Evolutionary conservation across 192 early-diverging fungal genomes (phyloP).

Genomic region (Dissophora globulifera): DNA sequence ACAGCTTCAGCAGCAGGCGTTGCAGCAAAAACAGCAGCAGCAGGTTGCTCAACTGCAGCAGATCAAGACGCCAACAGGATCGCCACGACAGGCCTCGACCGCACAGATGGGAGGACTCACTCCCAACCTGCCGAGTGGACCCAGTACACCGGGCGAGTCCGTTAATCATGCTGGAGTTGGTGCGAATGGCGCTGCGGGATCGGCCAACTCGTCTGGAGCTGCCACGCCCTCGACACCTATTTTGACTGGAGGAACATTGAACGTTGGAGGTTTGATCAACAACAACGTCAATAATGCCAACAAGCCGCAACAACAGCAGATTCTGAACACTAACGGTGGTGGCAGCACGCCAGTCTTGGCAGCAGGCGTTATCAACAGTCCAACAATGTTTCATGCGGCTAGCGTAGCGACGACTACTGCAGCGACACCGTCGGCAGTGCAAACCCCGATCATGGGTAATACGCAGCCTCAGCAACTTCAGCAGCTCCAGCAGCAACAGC

Average conservation of each 20-base stretch:
- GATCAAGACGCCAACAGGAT: constrained; percentile 51
- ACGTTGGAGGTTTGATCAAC: neutral
- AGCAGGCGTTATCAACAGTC: constrained; percentile 35
- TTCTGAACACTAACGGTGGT: constrained; percentile 23
- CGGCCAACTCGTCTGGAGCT: constrained; percentile 46
- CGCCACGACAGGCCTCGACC: constrained; percentile 47
- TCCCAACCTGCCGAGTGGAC: constrained; percentile 45
- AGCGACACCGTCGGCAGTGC: constrained; percentile 20
- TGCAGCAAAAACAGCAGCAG: constrained; percentile 43
- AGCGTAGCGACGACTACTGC: constrained; percentile 17
- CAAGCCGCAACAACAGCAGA: constrained; percentile 16
- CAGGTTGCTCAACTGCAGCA: constrained; percentile 45
- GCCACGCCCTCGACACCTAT: constrained; percentile 49
- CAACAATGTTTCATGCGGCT: constrained; percentile 39
- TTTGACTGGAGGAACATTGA: constrained; percentile 18
- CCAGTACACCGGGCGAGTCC: constrained; percentile 45
- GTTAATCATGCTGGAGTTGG: constrained; percentile 19
- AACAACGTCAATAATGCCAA: constrained; percentile 10
- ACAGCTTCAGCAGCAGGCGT: constrained; percentile 37
- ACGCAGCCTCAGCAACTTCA: constrained; percentile 52
- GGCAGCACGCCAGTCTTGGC: constrained; percentile 41
- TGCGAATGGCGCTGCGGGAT: constrained; percentile 20
- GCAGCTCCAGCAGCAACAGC: too few species aligned
- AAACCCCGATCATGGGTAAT: constrained; percentile 46
- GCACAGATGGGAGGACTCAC: constrained; percentile 52